These are phyloP conservation scores for Phoma sp. DNA, from an alignment of 2,329 filamentous ascomycete genomes.

Conservation along the genomic window DNA sequence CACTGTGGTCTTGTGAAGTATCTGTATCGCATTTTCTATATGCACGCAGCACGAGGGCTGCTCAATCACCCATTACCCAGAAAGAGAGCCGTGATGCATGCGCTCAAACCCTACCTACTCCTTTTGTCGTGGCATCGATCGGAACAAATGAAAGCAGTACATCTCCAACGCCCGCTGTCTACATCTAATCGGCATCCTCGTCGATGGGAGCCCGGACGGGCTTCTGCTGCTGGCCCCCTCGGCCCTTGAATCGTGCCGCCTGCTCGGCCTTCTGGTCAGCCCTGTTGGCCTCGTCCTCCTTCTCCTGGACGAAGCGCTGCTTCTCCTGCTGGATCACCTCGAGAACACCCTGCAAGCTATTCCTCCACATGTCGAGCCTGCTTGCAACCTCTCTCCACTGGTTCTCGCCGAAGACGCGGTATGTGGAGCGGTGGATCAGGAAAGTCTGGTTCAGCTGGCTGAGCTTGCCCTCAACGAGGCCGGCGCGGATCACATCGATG, in stretches of 20 bases:
- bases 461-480: conserved; percentile 94
- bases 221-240: conserved; percentile 34
- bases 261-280: conserved; percentile 68
- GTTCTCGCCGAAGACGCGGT: conserved; percentile 96
- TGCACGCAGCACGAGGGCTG: conserved; percentile 41
- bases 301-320: conserved; percentile 75
- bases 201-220: conserved; percentile 42
- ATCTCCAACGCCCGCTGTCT: conserved; percentile 10
- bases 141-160: conserved; percentile 30
- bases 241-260: conserved; percentile 31
- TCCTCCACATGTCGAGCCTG: conserved; percentile 88
- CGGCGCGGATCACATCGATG: conserved; percentile 95
- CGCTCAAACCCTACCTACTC: conserved; percentile 30
- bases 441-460: conserved; percentile 92
- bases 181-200: conserved; percentile 44
- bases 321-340: conserved; percentile 80
- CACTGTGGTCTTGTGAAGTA: conserved; percentile 14
- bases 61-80: conserved; percentile 31
- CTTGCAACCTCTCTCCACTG: conserved; percentile 96
- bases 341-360: conserved; percentile 79
- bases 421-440: conserved; percentile 93
- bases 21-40: conserved; percentile 42
- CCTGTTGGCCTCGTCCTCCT: conserved; percentile 77
- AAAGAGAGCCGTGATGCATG: conserved; percentile 40
- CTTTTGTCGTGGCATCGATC: conserved; percentile 24